Percentiles rank a stretch among this genome's conserved stretches.
These are phyloP conservation scores for Rhinocladiella similis DNA, from an alignment of 2,329 filamentous ascomycete genomes.

Conservation along the genomic window DNA sequence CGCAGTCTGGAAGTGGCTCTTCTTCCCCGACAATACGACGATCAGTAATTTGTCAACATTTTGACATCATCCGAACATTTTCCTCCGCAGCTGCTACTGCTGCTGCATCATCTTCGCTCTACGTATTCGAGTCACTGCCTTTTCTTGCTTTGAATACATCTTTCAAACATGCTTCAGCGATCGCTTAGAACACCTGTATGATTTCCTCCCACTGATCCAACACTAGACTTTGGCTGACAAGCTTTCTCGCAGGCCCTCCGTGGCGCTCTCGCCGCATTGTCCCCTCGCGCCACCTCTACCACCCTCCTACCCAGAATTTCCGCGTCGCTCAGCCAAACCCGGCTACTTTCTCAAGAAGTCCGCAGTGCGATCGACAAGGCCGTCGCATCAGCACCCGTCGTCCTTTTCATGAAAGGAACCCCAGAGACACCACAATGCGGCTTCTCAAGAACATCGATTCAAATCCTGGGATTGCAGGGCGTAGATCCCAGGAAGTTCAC, in stretches of 20 bases:
- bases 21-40: conserved; percentile 2
- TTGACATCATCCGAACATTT: conserved; percentile 22
- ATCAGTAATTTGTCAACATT: conserved; percentile 24
- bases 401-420: conserved; percentile 99
- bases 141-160: background rate
- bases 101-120: background rate
- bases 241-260: conserved; percentile 22
- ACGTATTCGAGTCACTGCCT: background rate
- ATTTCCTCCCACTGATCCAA: background rate
- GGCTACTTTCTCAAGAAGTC: conserved; percentile 78
- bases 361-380: conserved; percentile 86
- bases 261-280: conserved; percentile 23
- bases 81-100: conserved; percentile 8
- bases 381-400: conserved; percentile 82
- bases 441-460: conserved; percentile 91
- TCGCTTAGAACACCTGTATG: conserved; percentile 18
- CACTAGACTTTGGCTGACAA: background rate
- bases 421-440: conserved; percentile 95
- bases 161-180: conserved; percentile 12
- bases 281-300: conserved; percentile 30
- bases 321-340: conserved; percentile 22
- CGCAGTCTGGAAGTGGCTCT: background rate
- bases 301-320: conserved; percentile 34
- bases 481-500: conserved; percentile 95
- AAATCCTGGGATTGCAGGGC: conserved; percentile 91